Percentiles rank a stretch among this genome's conserved stretches.
These are phyloP conservation scores for Pseudomonodictys pantanalensis DNA, from an alignment of 495 filamentous ascomycete species.

Conservation along the genomic window DNA sequence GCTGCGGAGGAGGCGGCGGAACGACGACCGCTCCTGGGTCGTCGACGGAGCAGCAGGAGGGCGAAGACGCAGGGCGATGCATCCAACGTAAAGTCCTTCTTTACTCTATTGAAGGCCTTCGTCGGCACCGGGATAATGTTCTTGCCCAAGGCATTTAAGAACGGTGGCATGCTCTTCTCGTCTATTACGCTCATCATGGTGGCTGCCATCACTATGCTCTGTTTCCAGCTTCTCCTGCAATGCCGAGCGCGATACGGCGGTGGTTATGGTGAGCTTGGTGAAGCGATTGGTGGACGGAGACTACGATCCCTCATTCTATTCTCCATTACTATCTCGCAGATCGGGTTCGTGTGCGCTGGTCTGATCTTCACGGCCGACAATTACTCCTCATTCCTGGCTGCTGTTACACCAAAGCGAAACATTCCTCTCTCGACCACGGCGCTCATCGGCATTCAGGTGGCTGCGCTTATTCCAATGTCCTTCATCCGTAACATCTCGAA, in stretches of 20 bases:
- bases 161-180: conserved; percentile 66
- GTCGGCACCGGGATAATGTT: conserved; percentile 69
- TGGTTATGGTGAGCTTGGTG: conserved; percentile 63
- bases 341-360: conserved; percentile 65
- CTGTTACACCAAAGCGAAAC: conserved; percentile 44
- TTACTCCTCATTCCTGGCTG: conserved; percentile 54
- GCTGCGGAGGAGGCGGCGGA: conserved; percentile 40
- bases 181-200: conserved; percentile 56
- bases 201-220: conserved; percentile 55
- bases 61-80: conserved; percentile 52
- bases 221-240: conserved; percentile 61
- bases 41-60: conserved; percentile 46
- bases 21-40: conserved; percentile 52
- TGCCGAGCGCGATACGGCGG: conserved; percentile 52
- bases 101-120: conserved; percentile 65
- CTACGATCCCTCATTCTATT: conserved; percentile 54
- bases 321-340: conserved; percentile 63
- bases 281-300: conserved; percentile 50
- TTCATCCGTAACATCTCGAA: conserved; percentile 65
- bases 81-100: conserved; percentile 61
- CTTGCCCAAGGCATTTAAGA: conserved; percentile 64
- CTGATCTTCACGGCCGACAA: conserved; percentile 68
- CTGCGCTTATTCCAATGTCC: conserved; percentile 56
- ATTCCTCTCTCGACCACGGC: conserved; percentile 44
- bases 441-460: conserved; percentile 56